Conservation (phyloP, 805 yeast genomes). For the Maudiozyma bulderi region DNA sequence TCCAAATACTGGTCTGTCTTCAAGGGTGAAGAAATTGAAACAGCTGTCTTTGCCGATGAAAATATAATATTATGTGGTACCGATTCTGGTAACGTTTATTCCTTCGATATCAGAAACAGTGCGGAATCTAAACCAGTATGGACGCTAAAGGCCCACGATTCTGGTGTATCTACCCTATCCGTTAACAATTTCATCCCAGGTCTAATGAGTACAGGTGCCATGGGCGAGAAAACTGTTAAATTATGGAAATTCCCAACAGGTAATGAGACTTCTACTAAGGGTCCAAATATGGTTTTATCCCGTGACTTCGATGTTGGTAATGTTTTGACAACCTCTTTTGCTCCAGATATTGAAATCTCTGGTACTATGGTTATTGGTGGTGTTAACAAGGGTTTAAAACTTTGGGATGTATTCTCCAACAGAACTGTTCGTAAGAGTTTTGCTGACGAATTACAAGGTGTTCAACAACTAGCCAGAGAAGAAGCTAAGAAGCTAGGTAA, state of each 20-base stretch:
- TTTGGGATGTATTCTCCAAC: constrained; percentile 89
- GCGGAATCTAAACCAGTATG: constrained; percentile 63
- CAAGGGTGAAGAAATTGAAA: constrained; percentile 75
- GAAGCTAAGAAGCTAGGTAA: constrained; percentile 47
- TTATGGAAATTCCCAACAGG: constrained; percentile 67
- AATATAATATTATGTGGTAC: constrained; percentile 73
- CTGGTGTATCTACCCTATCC: constrained; percentile 78
- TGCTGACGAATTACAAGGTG: constrained; percentile 42
- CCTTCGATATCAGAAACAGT: constrained; percentile 67
- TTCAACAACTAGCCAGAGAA: constrained; percentile 49
- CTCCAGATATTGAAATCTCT: constrained; percentile 76
- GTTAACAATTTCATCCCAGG: constrained; percentile 61
- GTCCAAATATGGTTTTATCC: constrained; percentile 81
- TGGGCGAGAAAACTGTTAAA: constrained; percentile 80
- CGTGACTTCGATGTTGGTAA: constrained; percentile 93
- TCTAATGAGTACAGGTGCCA: constrained; percentile 75
- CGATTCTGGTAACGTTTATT: constrained; percentile 80
- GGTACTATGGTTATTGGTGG: constrained; percentile 87
- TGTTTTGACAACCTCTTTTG: constrained; percentile 73
- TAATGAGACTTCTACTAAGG: constrained; percentile 24
- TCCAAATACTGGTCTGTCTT: constrained; percentile 55
- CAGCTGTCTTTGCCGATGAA: constrained; percentile 59
- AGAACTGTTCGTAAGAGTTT: constrained; percentile 64
- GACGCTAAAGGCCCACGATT: constrained; percentile 95
- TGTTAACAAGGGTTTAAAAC: constrained; percentile 67